These are phyloP conservation scores for Senna tora DNA, from an alignment of 306 rosid species.

Conservation along the genomic window DNA sequence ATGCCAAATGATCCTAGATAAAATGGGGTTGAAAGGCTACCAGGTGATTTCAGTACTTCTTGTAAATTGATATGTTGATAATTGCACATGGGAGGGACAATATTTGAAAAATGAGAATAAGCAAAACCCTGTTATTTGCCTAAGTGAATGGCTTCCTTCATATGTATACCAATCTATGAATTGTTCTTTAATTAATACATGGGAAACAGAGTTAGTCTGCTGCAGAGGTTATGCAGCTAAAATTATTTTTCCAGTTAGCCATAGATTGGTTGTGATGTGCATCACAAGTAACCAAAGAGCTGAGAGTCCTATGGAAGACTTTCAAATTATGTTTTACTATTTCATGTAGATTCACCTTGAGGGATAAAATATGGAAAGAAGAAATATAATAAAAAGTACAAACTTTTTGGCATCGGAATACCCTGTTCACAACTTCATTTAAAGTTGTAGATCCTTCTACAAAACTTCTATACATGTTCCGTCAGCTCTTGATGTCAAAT, in stretches of 20 bases:
- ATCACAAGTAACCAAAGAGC: constrained; percentile 11
- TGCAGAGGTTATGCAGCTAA: constrained; percentile 29
- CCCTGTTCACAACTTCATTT: background rate
- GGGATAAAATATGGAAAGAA: constrained; percentile 1
- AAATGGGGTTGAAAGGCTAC: constrained; percentile 92
- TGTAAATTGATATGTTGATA: constrained; percentile 34
- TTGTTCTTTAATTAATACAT: background rate
- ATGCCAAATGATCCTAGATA: constrained; percentile 87
- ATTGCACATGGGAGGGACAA: constrained; percentile 30
- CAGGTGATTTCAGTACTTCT: constrained; percentile 70
- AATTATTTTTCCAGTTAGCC: constrained; percentile 15
- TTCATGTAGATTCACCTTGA: constrained; percentile 25
- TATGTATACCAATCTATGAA: constrained; percentile 17
- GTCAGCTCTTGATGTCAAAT: constrained; percentile 26
- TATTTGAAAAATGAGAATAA: constrained; percentile 25
- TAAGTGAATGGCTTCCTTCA: constrained; percentile 13
- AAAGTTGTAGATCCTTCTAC: constrained; percentile 1
- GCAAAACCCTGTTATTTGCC: constrained; percentile 20
- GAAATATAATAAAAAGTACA: background rate
- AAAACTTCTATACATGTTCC: constrained; percentile 12
- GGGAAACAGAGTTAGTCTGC: constrained; percentile 15
- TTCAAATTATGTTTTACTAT: constrained; percentile 18
- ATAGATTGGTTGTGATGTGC: constrained; percentile 19
- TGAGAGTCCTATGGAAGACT: constrained; percentile 22
- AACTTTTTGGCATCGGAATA: background rate